Conservation (phyloP, 306 rosid species). For the Citrullus mucosospermus region DNA sequence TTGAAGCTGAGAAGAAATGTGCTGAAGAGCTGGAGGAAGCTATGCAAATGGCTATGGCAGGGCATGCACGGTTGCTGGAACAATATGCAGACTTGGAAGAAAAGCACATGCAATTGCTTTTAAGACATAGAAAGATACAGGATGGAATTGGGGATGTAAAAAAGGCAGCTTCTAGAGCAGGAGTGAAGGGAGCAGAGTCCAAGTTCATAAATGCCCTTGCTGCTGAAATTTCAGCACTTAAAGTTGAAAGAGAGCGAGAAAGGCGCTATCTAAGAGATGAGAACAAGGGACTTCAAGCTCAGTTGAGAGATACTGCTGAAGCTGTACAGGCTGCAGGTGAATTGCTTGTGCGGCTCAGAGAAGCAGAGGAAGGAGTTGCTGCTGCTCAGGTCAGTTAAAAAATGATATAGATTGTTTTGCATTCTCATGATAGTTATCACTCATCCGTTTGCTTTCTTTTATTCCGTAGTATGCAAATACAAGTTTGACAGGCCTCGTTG, state of each 20-base stretch:
- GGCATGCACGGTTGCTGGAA: slow-evolving; percentile 81
- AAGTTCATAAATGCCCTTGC: slow-evolving; percentile 94
- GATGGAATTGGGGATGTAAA: slow-evolving; percentile 90
- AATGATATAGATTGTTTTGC: not conserved
- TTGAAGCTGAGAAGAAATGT: slow-evolving; percentile 79
- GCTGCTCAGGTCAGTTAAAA: slow-evolving; percentile 49
- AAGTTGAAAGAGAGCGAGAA: slow-evolving; percentile 79
- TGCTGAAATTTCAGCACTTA: slow-evolving; percentile 80
- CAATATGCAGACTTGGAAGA: slow-evolving; percentile 98
- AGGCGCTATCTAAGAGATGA: slow-evolving; percentile 68
- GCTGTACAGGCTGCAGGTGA: slow-evolving; percentile 99
- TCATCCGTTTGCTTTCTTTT: not conserved
- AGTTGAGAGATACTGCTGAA: slow-evolving; percentile 91
- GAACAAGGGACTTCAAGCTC: slow-evolving; percentile 90
- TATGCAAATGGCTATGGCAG: slow-evolving; percentile 73
- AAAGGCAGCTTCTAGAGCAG: slow-evolving; percentile 91
- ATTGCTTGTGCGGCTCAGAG: slow-evolving; percentile 82
- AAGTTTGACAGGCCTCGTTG: not conserved
- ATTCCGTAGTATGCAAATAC: not conserved
- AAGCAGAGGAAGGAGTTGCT: slow-evolving; percentile 79
- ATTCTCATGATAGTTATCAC: not conserved
- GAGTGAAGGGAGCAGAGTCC: slow-evolving; percentile 85
- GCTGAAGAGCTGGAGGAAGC: slow-evolving; percentile 84
- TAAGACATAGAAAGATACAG: slow-evolving; percentile 73
- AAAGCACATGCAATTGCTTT: slow-evolving; percentile 73